Evolutionary conservation across 106 monocot species (phyloP).

Genomic region (Ottelia alismoides): DNA sequence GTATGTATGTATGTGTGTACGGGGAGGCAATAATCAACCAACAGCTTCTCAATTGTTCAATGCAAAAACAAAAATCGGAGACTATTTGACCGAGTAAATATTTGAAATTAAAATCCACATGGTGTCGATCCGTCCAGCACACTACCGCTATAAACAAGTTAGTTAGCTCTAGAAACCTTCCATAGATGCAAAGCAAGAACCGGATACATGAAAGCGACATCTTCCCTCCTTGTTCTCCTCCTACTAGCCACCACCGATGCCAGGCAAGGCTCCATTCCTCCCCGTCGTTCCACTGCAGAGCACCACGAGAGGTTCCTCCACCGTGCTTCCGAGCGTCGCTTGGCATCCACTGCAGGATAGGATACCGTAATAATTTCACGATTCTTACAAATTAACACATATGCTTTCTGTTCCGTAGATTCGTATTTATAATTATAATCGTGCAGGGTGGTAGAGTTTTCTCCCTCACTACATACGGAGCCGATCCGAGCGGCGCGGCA

Average conservation of each 20-base stretch:
- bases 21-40: too few relatives aligned
- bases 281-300: background rate
- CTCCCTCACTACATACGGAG: conserved; percentile 32
- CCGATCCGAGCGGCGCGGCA: conserved; percentile 40
- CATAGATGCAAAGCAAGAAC: too few relatives aligned
- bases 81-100: too few relatives aligned
- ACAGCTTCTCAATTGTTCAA: too few relatives aligned
- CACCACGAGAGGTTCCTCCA: conserved; percentile 4
- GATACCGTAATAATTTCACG: background rate
- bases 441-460: conserved; percentile 6
- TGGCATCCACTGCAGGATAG: background rate
- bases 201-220: too few relatives aligned
- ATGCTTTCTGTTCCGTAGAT: background rate
- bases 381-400: background rate
- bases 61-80: too few relatives aligned
- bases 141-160: too few relatives aligned
- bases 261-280: background rate
- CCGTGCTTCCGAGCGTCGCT: background rate
- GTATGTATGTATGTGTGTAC: too few relatives aligned
- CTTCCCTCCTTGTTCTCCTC: too few relatives aligned
- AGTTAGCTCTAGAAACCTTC: too few relatives aligned
- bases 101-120: too few relatives aligned
- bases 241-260: background rate
- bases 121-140: too few relatives aligned
- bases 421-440: background rate